Conservation (phyloP, 169 alveolate species). For the Babesia gibsoni region DNA sequence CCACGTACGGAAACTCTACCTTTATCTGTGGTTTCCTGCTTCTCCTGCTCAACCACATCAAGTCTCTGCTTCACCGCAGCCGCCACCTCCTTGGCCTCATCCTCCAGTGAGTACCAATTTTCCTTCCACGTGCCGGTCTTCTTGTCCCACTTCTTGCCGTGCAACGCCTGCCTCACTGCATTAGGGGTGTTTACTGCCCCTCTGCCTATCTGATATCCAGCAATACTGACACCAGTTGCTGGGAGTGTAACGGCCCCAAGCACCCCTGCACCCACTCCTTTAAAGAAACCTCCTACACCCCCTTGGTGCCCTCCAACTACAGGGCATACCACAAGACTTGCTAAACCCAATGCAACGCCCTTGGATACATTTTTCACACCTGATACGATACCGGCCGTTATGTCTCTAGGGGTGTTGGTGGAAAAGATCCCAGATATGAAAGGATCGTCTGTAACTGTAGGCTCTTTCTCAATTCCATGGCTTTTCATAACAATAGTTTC, state of each 20-base stretch:
- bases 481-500: conserved; percentile 11
- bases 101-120: conserved; percentile 78
- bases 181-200: conserved; percentile 87
- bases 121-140: conserved; percentile 81
- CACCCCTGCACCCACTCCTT: conserved; percentile 87
- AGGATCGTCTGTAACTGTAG: conserved; percentile 6
- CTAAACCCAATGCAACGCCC: conserved; percentile 86
- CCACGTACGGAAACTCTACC: conserved; percentile 10
- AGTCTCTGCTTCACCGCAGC: conserved; percentile 20
- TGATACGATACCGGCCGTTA: conserved; percentile 82
- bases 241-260: conserved; percentile 86
- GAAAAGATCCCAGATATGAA: conserved; percentile 74
- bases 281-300: conserved; percentile 86
- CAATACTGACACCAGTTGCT: conserved; percentile 83
- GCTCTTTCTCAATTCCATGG: conserved; percentile 4
- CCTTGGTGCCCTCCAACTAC: conserved; percentile 84
- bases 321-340: conserved; percentile 84
- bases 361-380: conserved; percentile 86
- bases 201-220: conserved; percentile 85
- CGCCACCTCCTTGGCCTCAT: conserved; percentile 66
- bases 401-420: conserved; percentile 77
- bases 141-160: conserved; percentile 87
- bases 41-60: conserved; percentile 32
- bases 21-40: not conserved
- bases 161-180: conserved; percentile 78